Evolutionary conservation across 345 rosid species (phyloP), one percentile per base, ranked within the genome.

Genomic region (Boechera divaricarpa): DNA sequence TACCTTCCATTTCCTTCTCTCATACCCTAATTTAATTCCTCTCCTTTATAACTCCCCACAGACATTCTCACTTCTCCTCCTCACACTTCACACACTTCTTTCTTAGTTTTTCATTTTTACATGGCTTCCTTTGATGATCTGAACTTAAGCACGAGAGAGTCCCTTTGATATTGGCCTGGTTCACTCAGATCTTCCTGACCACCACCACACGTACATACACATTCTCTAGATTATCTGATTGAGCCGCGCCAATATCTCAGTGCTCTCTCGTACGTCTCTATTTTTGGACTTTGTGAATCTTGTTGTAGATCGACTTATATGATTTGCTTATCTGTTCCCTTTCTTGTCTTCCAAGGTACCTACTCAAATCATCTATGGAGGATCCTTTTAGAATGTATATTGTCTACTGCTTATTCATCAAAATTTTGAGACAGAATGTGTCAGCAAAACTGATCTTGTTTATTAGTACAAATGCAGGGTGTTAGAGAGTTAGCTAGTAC

Each of bases 211-310:
- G 5, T 2, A 59, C 33, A 36, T 60, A 36, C 36, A 5, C 55
- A 29, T 31, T 77, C 57, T 64, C 65, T 16, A 29, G 65, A 15
- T 52, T 38, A 51, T 90, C 84, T 91, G 95, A 91, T 91, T 91
- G 93, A 91, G 97, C 93, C 97, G 95, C 89, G 95, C 90, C 95
- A 91, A 91, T 89, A 91, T 91, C 97, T 80, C 87, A 81, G 85
- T 87, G 83, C 93, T 82, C 81, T 89, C 84, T 86, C 88, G 85
- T 77, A 76, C 88, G 84, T 77, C 78, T 55, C 33, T 47, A 6
- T 10, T 12, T 51, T 49, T 48, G 15, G 62, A 63, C 38, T 48
- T 12, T 49, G 63, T 31, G 3, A 4, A 39, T 70, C 58, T 69
- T 62, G 26, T 62, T 61, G 24, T 70, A 62, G 44, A 55, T 77